These are phyloP conservation scores for Tolypocladium album DNA, from an alignment of 2,329 filamentous ascomycete species.

Conservation along the genomic window DNA sequence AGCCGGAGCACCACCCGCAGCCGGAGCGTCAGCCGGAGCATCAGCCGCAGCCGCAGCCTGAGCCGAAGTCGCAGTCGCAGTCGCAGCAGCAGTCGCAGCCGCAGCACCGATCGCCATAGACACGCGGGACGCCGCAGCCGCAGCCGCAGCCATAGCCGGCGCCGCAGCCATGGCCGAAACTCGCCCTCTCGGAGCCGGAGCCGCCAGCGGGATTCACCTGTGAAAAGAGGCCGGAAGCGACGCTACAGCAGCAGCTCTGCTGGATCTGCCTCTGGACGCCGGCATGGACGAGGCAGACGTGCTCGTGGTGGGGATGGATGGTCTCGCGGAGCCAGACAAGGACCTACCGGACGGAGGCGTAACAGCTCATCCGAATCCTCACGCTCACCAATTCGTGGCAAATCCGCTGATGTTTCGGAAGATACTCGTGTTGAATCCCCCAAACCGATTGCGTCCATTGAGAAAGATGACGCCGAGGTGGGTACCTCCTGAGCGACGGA, in stretches of 20 bases:
- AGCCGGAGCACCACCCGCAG: background rate
- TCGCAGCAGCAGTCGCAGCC: conserved; percentile 5
- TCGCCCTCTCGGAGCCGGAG: background rate
- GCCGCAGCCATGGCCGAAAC: background rate
- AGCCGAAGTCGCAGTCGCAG: conserved; percentile 1
- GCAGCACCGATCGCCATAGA: conserved; percentile 3
- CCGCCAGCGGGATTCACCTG: background rate
- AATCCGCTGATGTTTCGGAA: conserved; percentile 45
- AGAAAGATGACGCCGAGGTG: conserved; percentile 12
- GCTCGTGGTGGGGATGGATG: background rate
- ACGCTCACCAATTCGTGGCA: conserved; percentile 36
- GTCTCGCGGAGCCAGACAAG: conserved; percentile 1
- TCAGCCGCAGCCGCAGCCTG: conserved; percentile 2
- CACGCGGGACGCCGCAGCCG: conserved; percentile 5
- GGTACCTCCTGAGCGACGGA: conserved; percentile 7
- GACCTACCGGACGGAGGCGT: conserved; percentile 25
- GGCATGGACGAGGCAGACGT: conserved; percentile 1
- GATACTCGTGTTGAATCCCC: conserved; percentile 13
- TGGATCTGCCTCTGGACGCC: conserved; percentile 1
- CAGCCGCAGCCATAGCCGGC: conserved; percentile 3
- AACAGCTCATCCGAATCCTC: conserved; percentile 43
- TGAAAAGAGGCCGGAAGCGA: background rate
- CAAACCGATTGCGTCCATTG: conserved; percentile 8
- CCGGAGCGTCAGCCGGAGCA: conserved; percentile 2
- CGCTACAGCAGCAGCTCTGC: conserved; percentile 5